Conservation (phyloP, 2,329 filamentous ascomycete genomes). For the Fusarium ambrosium region DNA sequence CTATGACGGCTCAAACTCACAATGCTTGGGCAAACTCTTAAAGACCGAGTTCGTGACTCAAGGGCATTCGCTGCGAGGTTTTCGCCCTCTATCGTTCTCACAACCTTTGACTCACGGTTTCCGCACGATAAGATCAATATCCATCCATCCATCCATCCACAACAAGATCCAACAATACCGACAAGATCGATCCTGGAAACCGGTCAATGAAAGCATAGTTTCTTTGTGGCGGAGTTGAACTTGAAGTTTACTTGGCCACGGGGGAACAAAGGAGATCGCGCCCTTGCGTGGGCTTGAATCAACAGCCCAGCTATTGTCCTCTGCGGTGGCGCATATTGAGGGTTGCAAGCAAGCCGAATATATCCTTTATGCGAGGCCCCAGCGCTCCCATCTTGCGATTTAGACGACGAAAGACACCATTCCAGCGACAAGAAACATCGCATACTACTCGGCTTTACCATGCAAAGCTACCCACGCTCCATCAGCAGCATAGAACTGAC, state of each 20-base stretch:
- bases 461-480: slow-evolving; percentile 33
- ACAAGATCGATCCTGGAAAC: slow-evolving; percentile 3
- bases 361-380: slow-evolving; percentile 30
- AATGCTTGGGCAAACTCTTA: slow-evolving; percentile 29
- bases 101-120: neutral
- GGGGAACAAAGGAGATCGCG: slow-evolving; percentile 25
- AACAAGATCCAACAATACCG: slow-evolving; percentile 1
- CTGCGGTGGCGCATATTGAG: slow-evolving; percentile 24
- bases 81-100: slow-evolving; percentile 10
- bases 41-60: slow-evolving; percentile 30
- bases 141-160: neutral
- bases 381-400: slow-evolving; percentile 17
- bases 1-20: slow-evolving; percentile 41
- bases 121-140: slow-evolving; percentile 1
- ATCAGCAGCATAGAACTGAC: slow-evolving; percentile 35
- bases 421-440: slow-evolving; percentile 3
- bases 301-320: slow-evolving; percentile 18
- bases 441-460: slow-evolving; percentile 12
- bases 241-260: slow-evolving; percentile 18
- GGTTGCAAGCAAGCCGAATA: slow-evolving; percentile 17
- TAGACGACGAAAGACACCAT: slow-evolving; percentile 1
- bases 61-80: slow-evolving; percentile 9
- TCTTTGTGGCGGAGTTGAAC: slow-evolving; percentile 12
- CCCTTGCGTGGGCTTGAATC: slow-evolving; percentile 25
- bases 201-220: slow-evolving; percentile 5